A percentile compares a stretch with the other conserved stretches of the same genome.
Evolutionary conservation across 2,329 filamentous ascomycete genomes (phyloP).

Genomic region (Botrytis elliptica): DNA sequence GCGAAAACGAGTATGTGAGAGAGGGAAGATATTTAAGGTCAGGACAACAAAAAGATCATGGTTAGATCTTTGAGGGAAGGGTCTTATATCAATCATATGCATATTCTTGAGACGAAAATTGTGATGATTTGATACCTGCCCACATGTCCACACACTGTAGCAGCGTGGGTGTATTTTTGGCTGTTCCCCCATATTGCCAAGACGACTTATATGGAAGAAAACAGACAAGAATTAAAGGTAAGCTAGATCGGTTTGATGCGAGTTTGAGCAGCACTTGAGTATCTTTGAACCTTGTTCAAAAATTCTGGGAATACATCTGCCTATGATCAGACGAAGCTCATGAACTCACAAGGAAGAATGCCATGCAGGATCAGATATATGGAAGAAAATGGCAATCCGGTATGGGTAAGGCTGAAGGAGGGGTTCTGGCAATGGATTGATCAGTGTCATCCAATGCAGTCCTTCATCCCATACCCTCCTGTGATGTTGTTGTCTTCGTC

Average conservation of each 20-base stretch:
- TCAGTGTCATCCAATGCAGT: not conserved
- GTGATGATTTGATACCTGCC: not conserved
- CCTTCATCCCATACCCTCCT: not conserved
- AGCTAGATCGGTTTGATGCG: not conserved
- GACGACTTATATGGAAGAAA: not conserved
- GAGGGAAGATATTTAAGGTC: not conserved
- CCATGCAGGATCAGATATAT: not conserved
- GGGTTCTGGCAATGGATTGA: not conserved
- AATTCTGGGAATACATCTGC: not conserved
- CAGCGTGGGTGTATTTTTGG: not conserved
- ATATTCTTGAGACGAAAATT: not conserved
- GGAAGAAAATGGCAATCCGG: not conserved
- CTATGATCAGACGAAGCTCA: constrained; percentile 1
- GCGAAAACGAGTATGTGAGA: not conserved
- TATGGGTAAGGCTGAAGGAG: not conserved
- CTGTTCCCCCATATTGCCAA: not conserved
- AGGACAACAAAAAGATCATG: not conserved
- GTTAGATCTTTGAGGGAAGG: not conserved
- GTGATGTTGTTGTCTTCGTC: not conserved
- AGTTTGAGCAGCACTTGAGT: not conserved
- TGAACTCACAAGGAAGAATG: not conserved
- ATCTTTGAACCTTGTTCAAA: not conserved
- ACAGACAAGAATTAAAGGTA: not conserved
- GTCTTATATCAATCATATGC: not conserved
- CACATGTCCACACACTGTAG: not conserved